phyloP scores from a whole-genome alignment of 345 rosid species.

The Aquilaria sinensis region DNA sequence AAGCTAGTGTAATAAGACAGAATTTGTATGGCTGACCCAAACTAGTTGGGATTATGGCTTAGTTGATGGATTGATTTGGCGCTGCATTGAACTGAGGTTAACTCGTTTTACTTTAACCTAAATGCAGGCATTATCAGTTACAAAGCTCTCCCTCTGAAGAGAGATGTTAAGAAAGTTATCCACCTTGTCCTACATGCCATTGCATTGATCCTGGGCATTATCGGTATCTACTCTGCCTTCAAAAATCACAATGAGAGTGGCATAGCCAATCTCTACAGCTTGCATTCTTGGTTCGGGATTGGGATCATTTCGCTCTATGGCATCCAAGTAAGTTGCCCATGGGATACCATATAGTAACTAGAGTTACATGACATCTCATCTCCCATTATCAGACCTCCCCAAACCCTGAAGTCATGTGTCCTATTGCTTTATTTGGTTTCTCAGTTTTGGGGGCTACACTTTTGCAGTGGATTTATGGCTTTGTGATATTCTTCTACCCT shows the following conservation, averaged over 20 bases:
- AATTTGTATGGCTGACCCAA: not conserved
- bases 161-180: constrained; percentile 68
- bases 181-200: constrained; percentile 79
- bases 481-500: constrained; percentile 68
- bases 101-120: not conserved
- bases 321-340: constrained; percentile 50
- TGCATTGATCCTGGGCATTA: constrained; percentile 65
- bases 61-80: too few relatives aligned
- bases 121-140: constrained; percentile 72
- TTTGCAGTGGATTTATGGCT: constrained; percentile 75
- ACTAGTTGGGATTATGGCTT: not conserved
- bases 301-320: constrained; percentile 67
- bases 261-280: constrained; percentile 81
- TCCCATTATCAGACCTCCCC: not conserved
- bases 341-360: too few relatives aligned
- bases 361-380: too few relatives aligned
- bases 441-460: too few relatives aligned
- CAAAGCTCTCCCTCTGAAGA: constrained; percentile 60
- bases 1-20: not conserved
- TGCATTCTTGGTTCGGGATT: constrained; percentile 97
- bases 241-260: constrained; percentile 78
- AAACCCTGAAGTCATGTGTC: not conserved
- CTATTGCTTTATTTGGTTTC: too few relatives aligned
- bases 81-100: too few relatives aligned
- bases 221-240: constrained; percentile 79